Percentiles rank a stretch among this genome's conserved stretches.
Evolutionary conservation across 768 basidiomycete genomes (phyloP).

Genomic region (Boletellus sp.): DNA sequence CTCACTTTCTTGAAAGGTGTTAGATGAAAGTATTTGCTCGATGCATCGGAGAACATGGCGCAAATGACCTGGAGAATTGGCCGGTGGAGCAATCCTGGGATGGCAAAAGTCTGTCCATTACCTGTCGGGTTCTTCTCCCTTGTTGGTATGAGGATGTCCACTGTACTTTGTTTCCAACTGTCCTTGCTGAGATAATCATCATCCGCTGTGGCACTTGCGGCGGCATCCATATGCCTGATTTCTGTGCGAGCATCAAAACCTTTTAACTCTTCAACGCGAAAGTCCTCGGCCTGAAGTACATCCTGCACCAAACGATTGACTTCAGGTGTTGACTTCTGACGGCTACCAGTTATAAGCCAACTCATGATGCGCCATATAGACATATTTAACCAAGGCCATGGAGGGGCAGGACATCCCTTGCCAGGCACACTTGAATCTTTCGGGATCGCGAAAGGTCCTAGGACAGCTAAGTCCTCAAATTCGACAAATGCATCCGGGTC

Average conservation of each 20-base stretch:
- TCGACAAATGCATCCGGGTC: background rate
- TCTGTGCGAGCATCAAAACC: background rate
- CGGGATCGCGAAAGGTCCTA: background rate
- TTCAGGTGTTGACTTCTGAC: background rate
- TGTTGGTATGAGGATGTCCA: too few relatives aligned
- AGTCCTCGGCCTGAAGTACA: conserved; percentile 2
- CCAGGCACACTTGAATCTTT: too few relatives aligned
- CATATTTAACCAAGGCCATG: conserved; percentile 18
- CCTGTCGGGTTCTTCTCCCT: background rate
- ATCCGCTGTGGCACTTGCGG: background rate
- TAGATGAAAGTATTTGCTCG: too few relatives aligned
- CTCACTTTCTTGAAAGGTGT: too few relatives aligned
- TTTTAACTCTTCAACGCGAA: background rate
- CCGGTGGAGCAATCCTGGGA: conserved; percentile 27
- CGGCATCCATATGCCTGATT: background rate
- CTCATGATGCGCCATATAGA: conserved; percentile 4
- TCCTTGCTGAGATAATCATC: background rate
- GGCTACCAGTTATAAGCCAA: conserved; percentile 3
- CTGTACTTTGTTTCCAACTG: background rate
- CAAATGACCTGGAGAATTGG: conserved; percentile 15
- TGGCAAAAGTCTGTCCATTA: conserved; percentile 15
- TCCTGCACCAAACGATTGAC: background rate
- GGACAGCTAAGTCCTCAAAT: background rate
- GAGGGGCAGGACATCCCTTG: background rate
- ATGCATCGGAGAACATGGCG: conserved; percentile 5